Evolutionary conservation across 306 rosid species (phyloP), one percentile per base, ranked within the genome.

Genomic region (Ammopiptanthus mongolicus): DNA sequence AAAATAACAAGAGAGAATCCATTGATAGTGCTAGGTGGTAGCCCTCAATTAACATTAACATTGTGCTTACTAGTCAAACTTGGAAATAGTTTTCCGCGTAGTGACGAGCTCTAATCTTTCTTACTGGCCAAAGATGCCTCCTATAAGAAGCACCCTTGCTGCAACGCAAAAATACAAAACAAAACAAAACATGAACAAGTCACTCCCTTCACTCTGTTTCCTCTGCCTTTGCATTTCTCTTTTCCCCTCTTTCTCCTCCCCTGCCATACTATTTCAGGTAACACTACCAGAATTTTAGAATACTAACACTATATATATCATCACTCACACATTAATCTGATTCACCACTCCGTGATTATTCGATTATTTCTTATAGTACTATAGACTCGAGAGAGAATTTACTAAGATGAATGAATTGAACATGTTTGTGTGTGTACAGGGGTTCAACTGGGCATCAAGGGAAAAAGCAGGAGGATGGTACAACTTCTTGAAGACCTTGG

Each of bases 371-470:
- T 11, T 57, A 5, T 57, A 15, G 25, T n/a, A n/a, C n/a, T n/a
- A n/a, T 17, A 3, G 1, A 37, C 1, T 6, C 41, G 6, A 0
- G 9, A 25, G 44, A 19, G 21, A 12, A 53, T 42, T 51, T 17
- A 41, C 14, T 13, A 52, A 29, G 4, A n/a, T 34, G 41, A n/a
- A n/a, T n/a, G n/a, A n/a, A n/a, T n/a, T n/a, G n/a, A 11, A 31
- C 2, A 3, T 17, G 2, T 5, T 1, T 11, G 7, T 9, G 5
- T 71, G n/a, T n/a, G n/a, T n/a, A n/a, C n/a, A 91, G 95, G 97
- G 97, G 12, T 91, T 91, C 85, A 81, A 75, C 23, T 91, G 97
- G 97, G 89, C 77, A 22, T 89, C 95, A 48, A 83, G 79, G 50
- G 86, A 74, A 4, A 79, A 87, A 69, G 83, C 51, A 74, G 83